These are phyloP conservation scores for Vaccinium corymbosum DNA, from an alignment of 148 eudicot genomes.

Conservation along the genomic window DNA sequence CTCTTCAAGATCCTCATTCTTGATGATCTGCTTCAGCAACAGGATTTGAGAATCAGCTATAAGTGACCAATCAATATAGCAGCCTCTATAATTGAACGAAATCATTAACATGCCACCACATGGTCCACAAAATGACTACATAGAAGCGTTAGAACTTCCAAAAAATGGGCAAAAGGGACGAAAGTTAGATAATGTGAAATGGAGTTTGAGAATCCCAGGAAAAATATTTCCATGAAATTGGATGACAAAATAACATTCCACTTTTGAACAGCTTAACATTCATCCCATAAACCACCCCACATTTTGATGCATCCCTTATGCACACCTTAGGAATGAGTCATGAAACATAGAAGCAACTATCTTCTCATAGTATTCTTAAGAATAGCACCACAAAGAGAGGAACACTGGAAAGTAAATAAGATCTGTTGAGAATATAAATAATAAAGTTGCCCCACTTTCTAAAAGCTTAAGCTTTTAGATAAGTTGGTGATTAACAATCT, in stretches of 20 bases:
- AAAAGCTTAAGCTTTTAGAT: no score
- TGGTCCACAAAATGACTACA: not conserved
- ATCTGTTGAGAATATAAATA: no score
- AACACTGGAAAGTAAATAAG: not conserved
- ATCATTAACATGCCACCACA: not conserved
- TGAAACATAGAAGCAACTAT: not conserved
- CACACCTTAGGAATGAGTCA: not conserved
- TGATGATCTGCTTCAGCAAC: constrained; percentile 45
- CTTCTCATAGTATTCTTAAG: not conserved
- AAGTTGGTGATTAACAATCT: no score
- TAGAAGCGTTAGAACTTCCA: not conserved
- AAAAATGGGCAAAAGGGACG: not conserved
- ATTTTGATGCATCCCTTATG: constrained; percentile 1
- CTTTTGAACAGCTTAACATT: not conserved
- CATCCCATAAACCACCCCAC: not conserved
- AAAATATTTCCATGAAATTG: not conserved
- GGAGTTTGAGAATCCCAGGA: not conserved
- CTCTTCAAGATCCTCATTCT: constrained; percentile 67
- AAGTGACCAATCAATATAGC: not conserved
- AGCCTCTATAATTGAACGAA: not conserved
- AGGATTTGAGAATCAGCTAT: constrained; percentile 11
- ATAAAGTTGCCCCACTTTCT: no score
- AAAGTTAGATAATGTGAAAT: not conserved
- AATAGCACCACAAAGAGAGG: not conserved
- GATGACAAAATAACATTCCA: not conserved